Evolutionary conservation across 2,329 filamentous ascomycete species (phyloP).

Genomic region (Salinomyces thailandicus): DNA sequence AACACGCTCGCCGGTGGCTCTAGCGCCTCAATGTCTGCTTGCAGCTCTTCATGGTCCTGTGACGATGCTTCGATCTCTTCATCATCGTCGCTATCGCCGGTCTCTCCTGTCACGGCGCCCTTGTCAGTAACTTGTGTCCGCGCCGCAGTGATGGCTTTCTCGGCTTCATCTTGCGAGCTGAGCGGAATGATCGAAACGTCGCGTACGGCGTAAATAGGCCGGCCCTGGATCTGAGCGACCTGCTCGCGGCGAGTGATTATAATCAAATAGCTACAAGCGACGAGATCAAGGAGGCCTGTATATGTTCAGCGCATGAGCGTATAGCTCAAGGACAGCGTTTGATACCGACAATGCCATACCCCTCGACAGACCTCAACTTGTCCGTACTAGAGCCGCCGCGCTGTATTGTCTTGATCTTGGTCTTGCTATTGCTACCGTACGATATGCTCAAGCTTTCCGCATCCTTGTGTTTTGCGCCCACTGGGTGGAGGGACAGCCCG

Average conservation of each 20-base stretch:
- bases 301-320: conserved; percentile 1
- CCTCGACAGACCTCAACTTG: conserved; percentile 33
- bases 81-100: conserved; percentile 19
- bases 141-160: conserved; percentile 58
- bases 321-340: neutral
- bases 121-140: conserved; percentile 31
- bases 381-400: no score
- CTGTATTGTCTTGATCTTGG: no score
- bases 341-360: conserved; percentile 48
- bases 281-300: conserved; percentile 71
- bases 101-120: conserved; percentile 23
- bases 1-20: conserved; percentile 23
- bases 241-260: conserved; percentile 78
- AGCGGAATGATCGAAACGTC: conserved; percentile 87
- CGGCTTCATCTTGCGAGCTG: conserved; percentile 62
- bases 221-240: conserved; percentile 75
- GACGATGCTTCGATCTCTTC: conserved; percentile 20
- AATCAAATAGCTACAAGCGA: conserved; percentile 71
- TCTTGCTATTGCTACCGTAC: conserved; percentile 53
- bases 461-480: conserved; percentile 39
- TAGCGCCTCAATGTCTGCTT: conserved; percentile 17
- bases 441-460: conserved; percentile 36
- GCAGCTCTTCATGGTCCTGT: conserved; percentile 18
- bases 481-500: conserved; percentile 69
- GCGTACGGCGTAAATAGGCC: conserved; percentile 74